Percentiles rank a stretch among this genome's conserved stretches.
Conservation (phyloP, 2,329 filamentous ascomycete species). For the Phaeosphaeria sp. region DNA sequence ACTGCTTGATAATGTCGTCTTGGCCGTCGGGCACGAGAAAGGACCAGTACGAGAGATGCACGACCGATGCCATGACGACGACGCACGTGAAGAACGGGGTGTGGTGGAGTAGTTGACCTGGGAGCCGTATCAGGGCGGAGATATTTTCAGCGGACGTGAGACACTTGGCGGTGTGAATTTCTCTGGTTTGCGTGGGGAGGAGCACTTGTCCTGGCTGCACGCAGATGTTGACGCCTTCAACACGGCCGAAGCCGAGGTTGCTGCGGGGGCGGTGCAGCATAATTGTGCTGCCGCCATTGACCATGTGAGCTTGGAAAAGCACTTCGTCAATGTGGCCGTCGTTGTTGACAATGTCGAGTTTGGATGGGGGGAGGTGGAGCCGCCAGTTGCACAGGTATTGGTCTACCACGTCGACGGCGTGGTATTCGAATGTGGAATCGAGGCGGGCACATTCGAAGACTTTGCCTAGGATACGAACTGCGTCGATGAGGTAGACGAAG, state of each 20-base stretch:
- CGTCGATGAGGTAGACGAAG: constrained; percentile 83
- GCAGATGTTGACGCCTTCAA: constrained; percentile 63
- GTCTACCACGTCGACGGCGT: constrained; percentile 62
- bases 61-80: constrained; percentile 48
- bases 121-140: constrained; percentile 75
- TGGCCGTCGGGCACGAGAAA: constrained; percentile 57
- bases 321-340: constrained; percentile 79
- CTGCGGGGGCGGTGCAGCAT: constrained; percentile 54
- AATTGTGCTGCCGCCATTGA: constrained; percentile 55
- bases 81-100: constrained; percentile 56
- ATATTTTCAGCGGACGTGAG: constrained; percentile 80
- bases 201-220: constrained; percentile 62
- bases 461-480: constrained; percentile 76
- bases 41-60: constrained; percentile 72
- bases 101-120: constrained; percentile 73
- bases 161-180: constrained; percentile 78
- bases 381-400: constrained; percentile 75
- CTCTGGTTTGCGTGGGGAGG: constrained; percentile 60
- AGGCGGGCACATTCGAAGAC: constrained; percentile 64
- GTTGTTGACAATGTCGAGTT: constrained; percentile 72
- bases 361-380: constrained; percentile 75
- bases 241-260: constrained; percentile 45
- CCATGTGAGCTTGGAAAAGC: constrained; percentile 90
- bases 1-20: constrained; percentile 73
- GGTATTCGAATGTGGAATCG: constrained; percentile 47